A percentile compares a stretch with the other conserved stretches of the same genome.
phyloP scores from a whole-genome alignment of 768 basidiomycete genomes.

The Strobilomyces echinocephalus region DNA sequence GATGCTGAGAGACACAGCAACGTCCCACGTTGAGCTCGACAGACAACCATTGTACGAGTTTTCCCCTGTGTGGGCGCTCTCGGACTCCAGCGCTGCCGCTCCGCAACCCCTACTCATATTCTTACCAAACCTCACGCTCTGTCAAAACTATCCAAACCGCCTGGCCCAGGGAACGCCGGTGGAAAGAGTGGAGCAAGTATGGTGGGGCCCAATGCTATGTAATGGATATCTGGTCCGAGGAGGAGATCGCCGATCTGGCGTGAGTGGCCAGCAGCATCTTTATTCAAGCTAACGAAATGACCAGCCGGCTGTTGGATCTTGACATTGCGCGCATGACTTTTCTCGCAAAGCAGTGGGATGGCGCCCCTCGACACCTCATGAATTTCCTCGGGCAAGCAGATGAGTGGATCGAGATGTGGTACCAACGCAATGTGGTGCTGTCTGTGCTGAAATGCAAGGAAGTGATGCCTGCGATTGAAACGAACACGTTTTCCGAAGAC shows the following conservation, averaged over 20 bases:
- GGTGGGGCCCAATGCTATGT: not conserved
- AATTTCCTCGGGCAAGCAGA: too few relatives aligned
- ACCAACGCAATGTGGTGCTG: too few relatives aligned
- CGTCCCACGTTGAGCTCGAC: too few relatives aligned
- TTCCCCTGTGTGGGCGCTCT: too few relatives aligned
- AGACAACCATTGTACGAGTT: too few relatives aligned
- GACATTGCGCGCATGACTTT: not conserved
- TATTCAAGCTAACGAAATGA: not conserved
- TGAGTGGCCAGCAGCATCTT: not conserved
- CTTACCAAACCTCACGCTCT: fast-evolving
- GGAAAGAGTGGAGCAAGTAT: conserved; percentile 2
- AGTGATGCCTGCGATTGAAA: not conserved
- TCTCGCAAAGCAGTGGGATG: not conserved
- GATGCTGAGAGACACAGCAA: too few relatives aligned
- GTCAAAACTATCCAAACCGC: not conserved
- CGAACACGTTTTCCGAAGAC: not conserved
- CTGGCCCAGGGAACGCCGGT: not conserved
- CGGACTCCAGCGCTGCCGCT: not conserved
- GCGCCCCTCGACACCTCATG: not conserved
- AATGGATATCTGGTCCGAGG: too few relatives aligned
- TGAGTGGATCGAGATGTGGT: too few relatives aligned
- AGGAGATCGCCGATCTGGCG: too few relatives aligned
- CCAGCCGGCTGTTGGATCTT: not conserved
- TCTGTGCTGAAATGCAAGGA: not conserved
- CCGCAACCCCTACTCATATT: not conserved